Evolutionary conservation across 345 rosid species (phyloP).

Genomic region (Noccaea caerulescens): DNA sequence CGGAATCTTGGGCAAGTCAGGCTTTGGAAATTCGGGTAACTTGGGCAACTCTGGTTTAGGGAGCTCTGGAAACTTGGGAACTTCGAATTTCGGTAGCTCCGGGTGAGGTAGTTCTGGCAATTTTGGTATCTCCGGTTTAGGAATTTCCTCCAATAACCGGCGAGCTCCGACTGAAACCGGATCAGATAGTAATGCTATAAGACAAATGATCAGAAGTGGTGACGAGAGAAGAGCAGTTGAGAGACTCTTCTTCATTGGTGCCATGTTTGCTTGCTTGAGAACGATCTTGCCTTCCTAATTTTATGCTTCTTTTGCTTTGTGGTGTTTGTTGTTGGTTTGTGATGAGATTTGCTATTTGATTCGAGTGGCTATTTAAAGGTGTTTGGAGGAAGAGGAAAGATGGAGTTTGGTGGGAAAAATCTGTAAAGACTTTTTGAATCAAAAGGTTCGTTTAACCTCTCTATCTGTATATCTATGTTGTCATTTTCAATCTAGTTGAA

Average conservation of each 20-base stretch:
- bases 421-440: constrained; percentile 1
- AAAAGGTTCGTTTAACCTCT: constrained; percentile 43
- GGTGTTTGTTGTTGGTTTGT: constrained; percentile 30
- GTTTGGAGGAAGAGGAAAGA: constrained; percentile 19
- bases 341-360: constrained; percentile 30
- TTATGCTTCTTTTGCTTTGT: constrained; percentile 31
- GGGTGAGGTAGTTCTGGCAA: constrained; percentile 40
- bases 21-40: constrained; percentile 37
- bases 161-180: constrained; percentile 40
- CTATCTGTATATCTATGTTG: constrained; percentile 37
- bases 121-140: constrained; percentile 45
- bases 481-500: constrained; percentile 34
- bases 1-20: constrained; percentile 29
- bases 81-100: constrained; percentile 37
- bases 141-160: constrained; percentile 39
- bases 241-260: constrained; percentile 37
- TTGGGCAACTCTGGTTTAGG: constrained; percentile 41
- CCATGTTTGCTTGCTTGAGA: constrained; percentile 37
- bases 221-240: constrained; percentile 32
- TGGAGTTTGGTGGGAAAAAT: constrained; percentile 44
- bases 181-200: constrained; percentile 26
- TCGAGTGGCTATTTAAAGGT: constrained; percentile 29
- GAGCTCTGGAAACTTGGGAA: constrained; percentile 35
- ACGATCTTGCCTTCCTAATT: not conserved
- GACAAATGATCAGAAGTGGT: constrained; percentile 34